Evolutionary conservation across 306 rosid genomes (phyloP), one percentile per base, ranked within the genome.

Genomic region (Datisca glomerata): DNA sequence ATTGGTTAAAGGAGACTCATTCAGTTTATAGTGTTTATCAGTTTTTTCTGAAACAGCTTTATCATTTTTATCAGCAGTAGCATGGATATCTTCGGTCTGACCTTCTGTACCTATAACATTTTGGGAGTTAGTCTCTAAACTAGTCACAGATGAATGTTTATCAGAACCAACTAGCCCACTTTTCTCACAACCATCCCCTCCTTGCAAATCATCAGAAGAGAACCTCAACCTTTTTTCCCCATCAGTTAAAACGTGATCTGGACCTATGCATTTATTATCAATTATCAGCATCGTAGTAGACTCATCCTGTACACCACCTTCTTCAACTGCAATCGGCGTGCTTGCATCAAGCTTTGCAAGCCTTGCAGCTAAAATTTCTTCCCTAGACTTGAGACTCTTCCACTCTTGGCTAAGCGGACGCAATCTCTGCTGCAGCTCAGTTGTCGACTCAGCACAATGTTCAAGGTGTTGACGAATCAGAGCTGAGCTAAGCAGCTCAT

Each of bases 391-490:
- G 56, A 91, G 94, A 59, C 36, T 73, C 65, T 85, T 91, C 94
- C 86, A 91, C 64, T 91, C 98, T 10, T 28, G 68, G 51, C 74
- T 64, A 24, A 56, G 68, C 0, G 79, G 53, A 19, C 96, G 98
- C 73, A 84, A 57, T 38, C 80, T 91, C 57, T 91, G 98, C 68
- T 80, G 91, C 63, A 79, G 78, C 49, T 91, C 96, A 29, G 50
- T 64, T 0, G 92, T 75, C 41, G 68, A 45, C 70, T 91, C 96
- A 7, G 81, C 53, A 75, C 92, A 91, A 14, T 80, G 92, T 68
- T 91, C 98, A 59, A 91, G 85, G 70, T 91, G 96, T 57, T 80
- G 98, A 35, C 66, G 92, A 41, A 73, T 57, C 36, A 78, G 70
- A 45, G 78, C 52, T 33, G 96, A 73, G 67, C 73, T 75, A 47